phyloP scores from a whole-genome alignment of 768 basidiomycete genomes.

The Arthromyces matolae region DNA sequence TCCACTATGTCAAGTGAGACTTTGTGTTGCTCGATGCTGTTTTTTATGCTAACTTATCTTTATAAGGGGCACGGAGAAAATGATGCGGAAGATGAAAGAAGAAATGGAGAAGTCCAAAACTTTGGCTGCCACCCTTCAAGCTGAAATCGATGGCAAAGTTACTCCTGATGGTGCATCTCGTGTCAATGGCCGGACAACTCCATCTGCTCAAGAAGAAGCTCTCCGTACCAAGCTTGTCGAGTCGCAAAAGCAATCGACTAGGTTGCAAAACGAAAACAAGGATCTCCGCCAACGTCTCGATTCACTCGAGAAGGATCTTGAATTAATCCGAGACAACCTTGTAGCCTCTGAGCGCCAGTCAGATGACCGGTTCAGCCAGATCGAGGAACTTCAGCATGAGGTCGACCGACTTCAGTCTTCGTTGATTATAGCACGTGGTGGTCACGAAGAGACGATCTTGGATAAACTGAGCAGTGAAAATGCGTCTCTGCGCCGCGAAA shows the following conservation, averaged over 20 bases:
- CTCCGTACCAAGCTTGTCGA: slow-evolving; percentile 73
- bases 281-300: slow-evolving; percentile 74
- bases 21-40: slow-evolving; percentile 11
- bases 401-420: slow-evolving; percentile 73
- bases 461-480: slow-evolving; percentile 86
- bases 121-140: slow-evolving; percentile 72
- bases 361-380: slow-evolving; percentile 69
- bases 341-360: slow-evolving; percentile 73
- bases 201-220: slow-evolving; percentile 73
- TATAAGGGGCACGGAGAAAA: slow-evolving; percentile 90
- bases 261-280: slow-evolving; percentile 68
- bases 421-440: slow-evolving; percentile 68
- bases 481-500: slow-evolving; percentile 72
- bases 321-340: slow-evolving; percentile 64
- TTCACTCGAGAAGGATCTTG: slow-evolving; percentile 70
- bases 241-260: slow-evolving; percentile 71
- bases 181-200: slow-evolving; percentile 75
- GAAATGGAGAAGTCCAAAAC: slow-evolving; percentile 90
- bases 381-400: slow-evolving; percentile 79
- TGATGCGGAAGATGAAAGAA: slow-evolving; percentile 95
- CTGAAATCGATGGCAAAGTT: slow-evolving; percentile 76
- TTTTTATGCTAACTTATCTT: slow-evolving; percentile 8
- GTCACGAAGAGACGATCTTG: slow-evolving; percentile 69
- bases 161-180: slow-evolving; percentile 39
- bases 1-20: slow-evolving; percentile 93